Evolutionary conservation across 805 yeast species (phyloP), one percentile per base, ranked within the genome.

Genomic region (Alloascoidea africana): DNA sequence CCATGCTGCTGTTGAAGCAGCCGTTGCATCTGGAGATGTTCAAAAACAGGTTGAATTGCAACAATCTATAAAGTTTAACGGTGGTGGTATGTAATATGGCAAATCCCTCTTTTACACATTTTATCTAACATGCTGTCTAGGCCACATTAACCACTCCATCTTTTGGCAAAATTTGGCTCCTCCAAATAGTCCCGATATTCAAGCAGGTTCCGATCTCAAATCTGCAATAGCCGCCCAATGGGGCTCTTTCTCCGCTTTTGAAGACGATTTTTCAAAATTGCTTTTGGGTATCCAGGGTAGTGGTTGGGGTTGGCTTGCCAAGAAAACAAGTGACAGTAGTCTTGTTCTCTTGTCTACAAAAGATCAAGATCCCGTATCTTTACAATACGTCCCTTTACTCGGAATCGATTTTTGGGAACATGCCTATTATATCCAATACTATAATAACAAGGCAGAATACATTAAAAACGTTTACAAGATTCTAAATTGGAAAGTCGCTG

Each of bases 321-420:
- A 63, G 50, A 64, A 65, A 48, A 60, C 56, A 3, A 43, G 39
- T 5, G 57, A 62, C 44, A 68, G 68, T 18, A 41, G 40, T 11
- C 52, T 66, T 46, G 70, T 64, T 35, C 59, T 66, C 6, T 60
- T 63, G 35, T 59, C 68, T 27, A 63, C 70, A 39, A 52, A 55
- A 38, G 65, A 66, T 48, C 73, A 66, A 50, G 73, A 66, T 47
- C 63, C 70, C 14, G 65, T 63, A 14, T 55, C 61, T 16, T 64
- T 61, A 6, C 61, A 65, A 5, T 58, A 54, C 17, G 62, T 59
- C 38, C 65, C 68, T 13, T 59, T 66, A 51, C 55, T 66, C 43
- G 71, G 70, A 14, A 66, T 66, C 50, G 72, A 66, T 52, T 69
- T 70, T 39, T 66, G 72, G 72, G 71, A 66, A 48, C 71, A 66